Percentiles rank a stretch among this genome's conserved stretches.
Evolutionary conservation across 1,139 yeast genomes (phyloP).

Genomic region (Casaregolazyma lundiana): DNA sequence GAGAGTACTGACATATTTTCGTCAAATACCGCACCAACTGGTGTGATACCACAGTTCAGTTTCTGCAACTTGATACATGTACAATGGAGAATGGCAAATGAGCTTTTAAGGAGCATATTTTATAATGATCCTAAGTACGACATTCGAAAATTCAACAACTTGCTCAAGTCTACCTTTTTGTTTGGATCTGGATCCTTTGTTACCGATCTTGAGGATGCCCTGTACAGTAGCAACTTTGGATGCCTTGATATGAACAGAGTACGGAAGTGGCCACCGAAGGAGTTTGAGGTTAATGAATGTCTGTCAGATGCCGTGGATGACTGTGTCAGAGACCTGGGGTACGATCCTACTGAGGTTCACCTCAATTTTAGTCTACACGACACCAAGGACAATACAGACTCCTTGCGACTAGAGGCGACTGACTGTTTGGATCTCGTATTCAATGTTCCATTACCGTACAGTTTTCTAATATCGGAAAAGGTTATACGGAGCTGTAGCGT

Average conservation of each 20-base stretch:
- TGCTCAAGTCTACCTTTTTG: slow-evolving; percentile 17
- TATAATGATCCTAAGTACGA: slow-evolving; percentile 9
- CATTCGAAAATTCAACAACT: slow-evolving; percentile 14
- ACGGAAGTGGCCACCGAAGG: slow-evolving; percentile 21
- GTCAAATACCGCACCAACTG: slow-evolving; percentile 16
- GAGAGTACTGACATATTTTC: not conserved
- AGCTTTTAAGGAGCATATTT: slow-evolving; percentile 17
- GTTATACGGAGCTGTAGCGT: slow-evolving; percentile 11
- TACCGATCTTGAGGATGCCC: slow-evolving; percentile 16
- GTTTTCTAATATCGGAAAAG: slow-evolving; percentile 14
- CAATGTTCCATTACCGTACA: slow-evolving; percentile 21
- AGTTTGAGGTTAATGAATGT: slow-evolving; percentile 16
- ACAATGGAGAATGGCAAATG: slow-evolving; percentile 21
- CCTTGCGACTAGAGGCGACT: slow-evolving; percentile 3
- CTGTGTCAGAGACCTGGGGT: slow-evolving; percentile 6
- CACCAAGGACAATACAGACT: not conserved
- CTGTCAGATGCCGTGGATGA: slow-evolving; percentile 19
- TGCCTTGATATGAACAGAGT: slow-evolving; percentile 13
- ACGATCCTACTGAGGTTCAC: slow-evolving; percentile 11
- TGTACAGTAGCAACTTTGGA: slow-evolving; percentile 17
- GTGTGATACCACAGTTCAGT: slow-evolving; percentile 16
- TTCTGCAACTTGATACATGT: slow-evolving; percentile 13
- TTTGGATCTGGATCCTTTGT: slow-evolving; percentile 19
- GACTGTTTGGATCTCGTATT: slow-evolving; percentile 14
- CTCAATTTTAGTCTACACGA: slow-evolving; percentile 19